Percentiles rank a stretch among this genome's conserved stretches.
Evolutionary conservation across 2,329 filamentous ascomycete genomes (phyloP).

Genomic region (Arthrinium phaeospermum): DNA sequence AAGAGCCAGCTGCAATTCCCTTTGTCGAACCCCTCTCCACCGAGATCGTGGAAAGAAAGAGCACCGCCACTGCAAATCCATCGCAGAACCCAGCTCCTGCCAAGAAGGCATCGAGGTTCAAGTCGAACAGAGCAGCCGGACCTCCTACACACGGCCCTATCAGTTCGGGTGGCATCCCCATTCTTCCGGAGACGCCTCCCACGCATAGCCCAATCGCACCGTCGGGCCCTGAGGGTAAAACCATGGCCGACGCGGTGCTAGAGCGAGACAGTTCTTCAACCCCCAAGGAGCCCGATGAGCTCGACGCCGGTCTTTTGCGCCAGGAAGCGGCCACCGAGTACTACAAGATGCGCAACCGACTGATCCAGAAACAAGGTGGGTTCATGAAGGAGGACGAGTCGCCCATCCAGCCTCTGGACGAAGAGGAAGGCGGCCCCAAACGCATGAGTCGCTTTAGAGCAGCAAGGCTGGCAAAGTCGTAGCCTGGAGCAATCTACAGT

Average conservation of each 20-base stretch:
- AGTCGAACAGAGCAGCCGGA: constrained; percentile 44
- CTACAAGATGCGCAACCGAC: constrained; percentile 79
- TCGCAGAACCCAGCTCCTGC: constrained; percentile 19
- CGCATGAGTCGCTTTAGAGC: constrained; percentile 77
- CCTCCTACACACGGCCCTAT: constrained; percentile 29
- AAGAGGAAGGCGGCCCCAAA: constrained; percentile 67
- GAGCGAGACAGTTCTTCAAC: constrained; percentile 54
- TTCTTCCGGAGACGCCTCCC: constrained; percentile 48
- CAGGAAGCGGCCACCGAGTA: constrained; percentile 84
- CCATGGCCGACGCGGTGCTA: constrained; percentile 65
- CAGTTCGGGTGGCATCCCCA: constrained; percentile 23
- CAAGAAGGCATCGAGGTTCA: constrained; percentile 60
- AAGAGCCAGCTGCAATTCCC: constrained; percentile 29
- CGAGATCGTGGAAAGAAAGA: constrained; percentile 52
- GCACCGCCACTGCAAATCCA: constrained; percentile 22
- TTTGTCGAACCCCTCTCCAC: constrained; percentile 57
- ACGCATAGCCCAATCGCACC: constrained; percentile 49
- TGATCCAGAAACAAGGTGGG: constrained; percentile 83
- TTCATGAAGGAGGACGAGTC: constrained; percentile 76
- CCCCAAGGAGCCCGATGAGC: constrained; percentile 60
- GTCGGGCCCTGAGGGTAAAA: constrained; percentile 56
- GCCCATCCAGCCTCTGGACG: constrained; percentile 69
- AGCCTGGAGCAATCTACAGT: constrained; percentile 30
- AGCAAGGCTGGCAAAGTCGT: constrained; percentile 65
- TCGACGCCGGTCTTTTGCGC: constrained; percentile 75